Evolutionary conservation across 805 yeast species (phyloP), one percentile per base, ranked within the genome.

Genomic region (Hanseniaspora lachancei): DNA sequence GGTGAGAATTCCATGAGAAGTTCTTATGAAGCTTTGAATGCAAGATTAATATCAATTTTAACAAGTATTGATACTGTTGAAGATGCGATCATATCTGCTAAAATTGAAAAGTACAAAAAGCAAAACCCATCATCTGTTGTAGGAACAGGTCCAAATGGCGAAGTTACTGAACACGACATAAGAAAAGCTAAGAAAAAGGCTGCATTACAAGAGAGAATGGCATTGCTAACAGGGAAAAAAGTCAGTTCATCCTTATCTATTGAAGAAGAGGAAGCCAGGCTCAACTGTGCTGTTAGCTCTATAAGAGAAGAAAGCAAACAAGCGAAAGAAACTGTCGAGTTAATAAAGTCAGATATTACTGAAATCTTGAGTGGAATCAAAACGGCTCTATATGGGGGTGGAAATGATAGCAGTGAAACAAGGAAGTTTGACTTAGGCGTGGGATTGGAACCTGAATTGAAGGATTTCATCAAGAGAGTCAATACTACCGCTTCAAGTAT

Each of bases 131-230:
- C 80, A 2, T 75, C 82, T 3, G 75, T 88, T 68, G 73, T 75
- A 29, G 97, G 96, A 5, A 79, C 93, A 6, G 97, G 97, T 8
- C 84, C 88, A 48, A 80, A 84, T 63, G 97, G 97, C 34, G 80
- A 80, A 58, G 78, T 88, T 9, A 89, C 97, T 2, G 96, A 86
- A 27, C 70, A 80, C 15, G 97, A 89, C 65, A 77, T 85, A 58
- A 78, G 85, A 60, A 84, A 85, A 62, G 93, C 91, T 41, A 82
- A 78, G 61, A 82, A 86, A 43, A 84, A 85, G 64, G 95, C 91
- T 42, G 70, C 81, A 57, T 73, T 93, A 62, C 81, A 82, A 60
- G 86, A 89, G 51, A 78, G 95, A 61, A 89, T 91, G 95, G 95
- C 96, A 32, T 87, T 91, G 3, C 76, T 91, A 63, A 89, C 97